Base-by-base conservation (phyloP, 2,329 filamentous ascomycete genomes). In the Fusarium tanahbumbuense region DNA sequence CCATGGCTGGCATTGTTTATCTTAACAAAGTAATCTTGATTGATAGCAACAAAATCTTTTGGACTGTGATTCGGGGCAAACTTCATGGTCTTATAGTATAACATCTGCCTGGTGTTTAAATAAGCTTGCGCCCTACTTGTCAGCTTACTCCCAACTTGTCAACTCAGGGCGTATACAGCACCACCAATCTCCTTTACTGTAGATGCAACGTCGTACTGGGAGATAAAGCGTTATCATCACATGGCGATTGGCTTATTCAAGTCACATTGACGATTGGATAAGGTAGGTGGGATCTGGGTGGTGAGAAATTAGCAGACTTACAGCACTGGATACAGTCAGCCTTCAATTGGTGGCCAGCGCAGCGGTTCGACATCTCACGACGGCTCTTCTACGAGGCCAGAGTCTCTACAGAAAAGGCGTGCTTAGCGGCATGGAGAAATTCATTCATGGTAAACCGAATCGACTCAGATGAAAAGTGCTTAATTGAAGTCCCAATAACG, bases 1-100 rank as follows among this genome's bases (percentile, higher is more conserved):
- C 16, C 56, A 62, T 69, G 18, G 65, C 42, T n/a, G 66, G 53
- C 64, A 64, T 68, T 12, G 10, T 12, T 12, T 25, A 3, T 23
- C 6, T 4, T 18, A 7, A n/a, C 5, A 27, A 8, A 18, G 1
- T 3, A 12, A 3, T 16, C 2, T 41, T 11, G 34, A 37, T 37
- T 37, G 34, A n/a, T n/a, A 37, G 18, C 16, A 37, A 37, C 10
- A 37, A 37, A n/a, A 0, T 11, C 9, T 37, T 11, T n/a, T 37
- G 5, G 6, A 37, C 6, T 11, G 34, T 2, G 10, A n/a, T 4
- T 37, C 16, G 9, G 34, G 18, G 34, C 9, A 11, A n/a, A 11
- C 18, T 37, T 11, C 34, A 37, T 37, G 9, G 34, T 37, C 18
- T 37, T 25, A 11, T 44, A 16, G 8, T 22, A 16, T 16, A 44